These are phyloP conservation scores for Herpetomonas samuelpessoai DNA, from an alignment of 208 protist species.

Conservation along the genomic window DNA sequence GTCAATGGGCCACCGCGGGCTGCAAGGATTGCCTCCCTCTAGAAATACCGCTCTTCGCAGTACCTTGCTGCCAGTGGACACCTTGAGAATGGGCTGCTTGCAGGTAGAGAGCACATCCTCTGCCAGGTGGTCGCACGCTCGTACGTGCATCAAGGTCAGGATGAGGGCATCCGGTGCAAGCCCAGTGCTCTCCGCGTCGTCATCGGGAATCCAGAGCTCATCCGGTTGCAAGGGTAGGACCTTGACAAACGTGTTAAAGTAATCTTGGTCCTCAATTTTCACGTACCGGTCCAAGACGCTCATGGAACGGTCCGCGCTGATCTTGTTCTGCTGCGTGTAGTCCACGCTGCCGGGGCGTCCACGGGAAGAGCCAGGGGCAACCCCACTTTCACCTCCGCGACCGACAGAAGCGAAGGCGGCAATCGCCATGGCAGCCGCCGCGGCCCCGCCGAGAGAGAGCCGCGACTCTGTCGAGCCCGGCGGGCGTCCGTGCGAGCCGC, in stretches of 20 bases:
- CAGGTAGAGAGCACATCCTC: slow-evolving; percentile 25
- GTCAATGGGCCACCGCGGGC: slow-evolving; percentile 65
- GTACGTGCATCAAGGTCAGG: slow-evolving; percentile 78
- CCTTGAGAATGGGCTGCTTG: slow-evolving; percentile 61
- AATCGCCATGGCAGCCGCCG: neutral
- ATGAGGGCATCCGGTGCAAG: slow-evolving; percentile 30
- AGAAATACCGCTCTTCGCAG: slow-evolving; percentile 47
- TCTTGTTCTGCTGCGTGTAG: slow-evolving; percentile 62
- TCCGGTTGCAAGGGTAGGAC: slow-evolving; percentile 64
- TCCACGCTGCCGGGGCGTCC: slow-evolving; percentile 66
- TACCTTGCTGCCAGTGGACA: slow-evolving; percentile 50
- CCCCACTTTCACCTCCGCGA: neutral
- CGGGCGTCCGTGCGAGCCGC: neutral
- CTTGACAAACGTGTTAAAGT: slow-evolving; percentile 76
- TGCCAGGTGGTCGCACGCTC: slow-evolving; percentile 44
- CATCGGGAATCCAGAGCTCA: slow-evolving; percentile 56
- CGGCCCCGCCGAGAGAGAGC: neutral
- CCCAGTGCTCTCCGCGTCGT: slow-evolving; percentile 26
- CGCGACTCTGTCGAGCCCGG: neutral
- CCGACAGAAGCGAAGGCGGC: neutral
- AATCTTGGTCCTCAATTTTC: slow-evolving; percentile 84
- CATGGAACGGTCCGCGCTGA: slow-evolving; percentile 50
- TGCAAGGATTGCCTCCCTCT: slow-evolving; percentile 33
- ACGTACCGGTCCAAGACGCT: slow-evolving; percentile 85
- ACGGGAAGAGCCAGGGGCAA: slow-evolving; percentile 2